phyloP scores from a whole-genome alignment of 2,329 filamentous ascomycete species.

The Aspergillus novofumigatus region DNA sequence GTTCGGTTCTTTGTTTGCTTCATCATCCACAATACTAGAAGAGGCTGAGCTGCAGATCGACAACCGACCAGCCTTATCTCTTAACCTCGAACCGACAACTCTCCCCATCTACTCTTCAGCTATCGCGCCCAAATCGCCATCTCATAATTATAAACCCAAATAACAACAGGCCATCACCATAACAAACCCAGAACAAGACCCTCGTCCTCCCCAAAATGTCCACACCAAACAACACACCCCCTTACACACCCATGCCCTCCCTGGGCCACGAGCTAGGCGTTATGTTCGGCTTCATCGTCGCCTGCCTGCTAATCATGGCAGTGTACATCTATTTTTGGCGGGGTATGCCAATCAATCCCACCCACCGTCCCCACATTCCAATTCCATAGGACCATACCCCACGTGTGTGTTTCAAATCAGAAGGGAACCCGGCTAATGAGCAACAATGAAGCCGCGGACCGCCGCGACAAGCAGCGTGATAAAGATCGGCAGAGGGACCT shows the following conservation, averaged over 20 bases:
- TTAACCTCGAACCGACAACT: no score
- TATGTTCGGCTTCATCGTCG: constrained; percentile 36
- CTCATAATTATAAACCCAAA: not conserved
- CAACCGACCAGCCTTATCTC: no score
- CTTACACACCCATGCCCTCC: constrained; percentile 27
- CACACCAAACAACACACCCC: constrained; percentile 15
- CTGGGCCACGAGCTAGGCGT: constrained; percentile 36
- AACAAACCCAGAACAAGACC: no score
- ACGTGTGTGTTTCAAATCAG: no score
- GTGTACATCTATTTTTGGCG: constrained; percentile 35
- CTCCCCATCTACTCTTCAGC: no score
- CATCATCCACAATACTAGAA: no score
- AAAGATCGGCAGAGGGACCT: constrained; percentile 4
- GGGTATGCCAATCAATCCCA: constrained; percentile 16
- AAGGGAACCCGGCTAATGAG: no score
- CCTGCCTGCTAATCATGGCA: constrained; percentile 30
- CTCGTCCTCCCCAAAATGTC: constrained; percentile 5
- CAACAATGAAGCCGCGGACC: constrained; percentile 17
- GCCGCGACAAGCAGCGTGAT: constrained; percentile 26
- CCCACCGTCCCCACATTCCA: not conserved
- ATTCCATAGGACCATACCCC: not conserved
- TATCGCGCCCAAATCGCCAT: not conserved
- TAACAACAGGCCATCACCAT: not conserved
- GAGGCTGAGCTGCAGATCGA: no score
- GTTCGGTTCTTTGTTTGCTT: no score